Base-by-base conservation (phyloP, 2,329 filamentous ascomycete species). In the Paramyrothecium roridum region DNA sequence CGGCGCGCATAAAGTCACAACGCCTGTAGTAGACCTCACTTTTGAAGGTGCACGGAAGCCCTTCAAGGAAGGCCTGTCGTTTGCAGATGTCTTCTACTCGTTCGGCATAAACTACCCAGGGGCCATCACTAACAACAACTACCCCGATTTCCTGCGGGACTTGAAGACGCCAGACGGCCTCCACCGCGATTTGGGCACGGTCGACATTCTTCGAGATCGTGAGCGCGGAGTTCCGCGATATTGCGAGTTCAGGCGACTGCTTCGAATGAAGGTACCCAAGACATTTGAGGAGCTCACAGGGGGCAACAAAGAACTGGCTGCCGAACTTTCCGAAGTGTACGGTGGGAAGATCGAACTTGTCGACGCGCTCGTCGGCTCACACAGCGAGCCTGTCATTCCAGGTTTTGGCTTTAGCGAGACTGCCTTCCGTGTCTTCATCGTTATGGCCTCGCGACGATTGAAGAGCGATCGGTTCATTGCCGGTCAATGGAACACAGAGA, bases 331-430 rank as follows among this genome's bases (percentile, higher is more conserved):
- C 1, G 68, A 70, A 8, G 67, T 74, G 2, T 79, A 79, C 60
- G 61, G 65, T 2, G 67, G 66, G 2, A 67, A 78, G n/a, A 65
- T 79, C 20, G 70, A 75, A 43, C 65, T 65, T 13, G 73, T 79
- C 0, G 76, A 79, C 54, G 59, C 71, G 1, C 63, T 79, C 1
- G 69, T 79, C 2, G 76, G 76, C 0, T 74, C 67, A 30, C 71
- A 73, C 33, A 67, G 70, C 48, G 76, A 79, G 60, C 74, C 74
- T 0, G 54, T 78, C 7, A 73, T 74, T 4, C 63, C 71, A 33
- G 76, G 76, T 0, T 79, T 79, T 52, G 76, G 76, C 0, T 79
- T 79, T 61, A 75, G 71, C 57, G 76, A 79, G 52, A 79, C 76
- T 2, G 76, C 76, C 2, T 79, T 79, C 58, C 62, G 75, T 1